These are phyloP conservation scores for Apiospora saccharicola DNA, from an alignment of 2,329 filamentous ascomycete species.

Conservation along the genomic window DNA sequence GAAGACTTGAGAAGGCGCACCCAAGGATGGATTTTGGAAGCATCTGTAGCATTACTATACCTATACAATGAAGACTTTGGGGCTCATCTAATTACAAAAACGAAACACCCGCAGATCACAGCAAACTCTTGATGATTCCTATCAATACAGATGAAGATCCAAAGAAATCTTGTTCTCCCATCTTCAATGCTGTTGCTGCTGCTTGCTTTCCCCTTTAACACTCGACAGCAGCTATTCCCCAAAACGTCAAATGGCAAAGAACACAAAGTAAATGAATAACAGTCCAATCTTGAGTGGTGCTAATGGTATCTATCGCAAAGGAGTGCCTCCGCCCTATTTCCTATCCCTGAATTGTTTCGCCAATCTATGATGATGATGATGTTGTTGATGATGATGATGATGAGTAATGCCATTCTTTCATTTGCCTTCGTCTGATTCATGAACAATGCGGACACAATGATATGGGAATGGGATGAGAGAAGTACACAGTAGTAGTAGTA, in stretches of 20 bases:
- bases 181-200: not conserved
- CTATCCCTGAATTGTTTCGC: constrained; percentile 20
- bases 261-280: not conserved
- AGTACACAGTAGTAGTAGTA: not conserved
- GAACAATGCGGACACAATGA: not conserved
- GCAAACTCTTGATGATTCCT: not conserved
- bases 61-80: not conserved
- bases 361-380: constrained; percentile 23
- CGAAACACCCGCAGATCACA: not conserved
- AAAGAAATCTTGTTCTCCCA: not conserved
- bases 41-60: constrained; percentile 15
- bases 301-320: constrained; percentile 23
- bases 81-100: constrained; percentile 4
- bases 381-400: not conserved
- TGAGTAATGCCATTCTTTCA: constrained; percentile 10
- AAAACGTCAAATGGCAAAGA: not conserved
- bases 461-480: constrained; percentile 8
- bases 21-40: not conserved
- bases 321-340: constrained; percentile 11
- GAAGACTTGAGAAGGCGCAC: not conserved
- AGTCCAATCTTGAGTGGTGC: constrained; percentile 25
- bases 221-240: not conserved
- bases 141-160: not conserved
- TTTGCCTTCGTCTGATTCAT: constrained; percentile 17
- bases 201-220: not conserved